phyloP scores from a whole-genome alignment of 2,329 filamentous ascomycete genomes.

The Tolypocladium tundrense region DNA sequence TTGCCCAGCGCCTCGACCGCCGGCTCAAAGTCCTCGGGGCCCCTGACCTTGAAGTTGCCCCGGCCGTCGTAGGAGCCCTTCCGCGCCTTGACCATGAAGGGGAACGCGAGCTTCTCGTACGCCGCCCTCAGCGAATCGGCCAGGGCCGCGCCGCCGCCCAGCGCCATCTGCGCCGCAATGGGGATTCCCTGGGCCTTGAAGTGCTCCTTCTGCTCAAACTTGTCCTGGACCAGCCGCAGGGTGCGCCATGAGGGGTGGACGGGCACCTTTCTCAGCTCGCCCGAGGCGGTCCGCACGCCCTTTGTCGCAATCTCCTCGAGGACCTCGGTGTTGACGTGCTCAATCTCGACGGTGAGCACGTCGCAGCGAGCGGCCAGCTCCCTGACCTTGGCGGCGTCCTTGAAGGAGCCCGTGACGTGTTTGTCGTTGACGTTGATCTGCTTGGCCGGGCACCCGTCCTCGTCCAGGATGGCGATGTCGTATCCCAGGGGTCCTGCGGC shows the following conservation, averaged over 20 bases:
- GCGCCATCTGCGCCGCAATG: constrained; percentile 59
- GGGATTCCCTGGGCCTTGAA: constrained; percentile 58
- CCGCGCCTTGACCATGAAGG: constrained; percentile 85
- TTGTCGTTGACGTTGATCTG: constrained; percentile 67
- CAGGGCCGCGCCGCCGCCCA: constrained; percentile 46
- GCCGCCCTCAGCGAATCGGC: constrained; percentile 52
- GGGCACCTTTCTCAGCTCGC: constrained; percentile 37
- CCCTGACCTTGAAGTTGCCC: constrained; percentile 46
- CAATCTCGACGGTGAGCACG: constrained; percentile 86
- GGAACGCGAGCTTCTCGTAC: constrained; percentile 59
- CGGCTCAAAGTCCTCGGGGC: constrained; percentile 38
- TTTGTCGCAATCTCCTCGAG: constrained; percentile 69
- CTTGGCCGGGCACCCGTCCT: constrained; percentile 67
- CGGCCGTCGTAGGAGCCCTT: constrained; percentile 91
- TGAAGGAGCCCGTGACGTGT: constrained; percentile 82
- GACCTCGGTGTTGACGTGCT: constrained; percentile 86
- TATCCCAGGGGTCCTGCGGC: constrained; percentile 68
- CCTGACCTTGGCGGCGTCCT: constrained; percentile 67
- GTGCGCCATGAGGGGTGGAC: constrained; percentile 80
- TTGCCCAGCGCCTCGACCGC: constrained; percentile 61
- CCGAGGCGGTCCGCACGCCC: constrained; percentile 31
- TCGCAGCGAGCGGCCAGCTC: constrained; percentile 69
- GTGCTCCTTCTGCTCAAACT: constrained; percentile 81
- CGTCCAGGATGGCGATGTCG: constrained; percentile 70
- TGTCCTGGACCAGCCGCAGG: constrained; percentile 84